phyloP scores from a whole-genome alignment of 2,329 filamentous ascomycete species.

The Sphaerulina populicola region DNA sequence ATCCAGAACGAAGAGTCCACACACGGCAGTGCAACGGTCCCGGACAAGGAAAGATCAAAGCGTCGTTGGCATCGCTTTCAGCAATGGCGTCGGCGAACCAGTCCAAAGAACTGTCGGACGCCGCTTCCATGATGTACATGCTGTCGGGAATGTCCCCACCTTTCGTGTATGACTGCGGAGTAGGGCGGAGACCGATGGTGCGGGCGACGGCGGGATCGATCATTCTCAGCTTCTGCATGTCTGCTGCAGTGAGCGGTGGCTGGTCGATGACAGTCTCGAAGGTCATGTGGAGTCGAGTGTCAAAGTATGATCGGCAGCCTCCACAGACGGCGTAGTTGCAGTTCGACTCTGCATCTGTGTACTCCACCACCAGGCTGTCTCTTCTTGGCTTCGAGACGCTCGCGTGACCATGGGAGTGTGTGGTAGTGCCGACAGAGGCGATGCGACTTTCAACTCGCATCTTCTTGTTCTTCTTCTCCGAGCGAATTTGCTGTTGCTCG shows the following conservation, averaged over 20 bases:
- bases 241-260: conserved; percentile 29
- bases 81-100: conserved; percentile 25
- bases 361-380: conserved; percentile 7
- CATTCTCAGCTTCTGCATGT: conserved; percentile 31
- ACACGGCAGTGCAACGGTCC: conserved; percentile 25
- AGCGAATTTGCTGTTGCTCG: conserved; percentile 11
- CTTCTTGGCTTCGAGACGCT: background rate
- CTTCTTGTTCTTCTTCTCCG: background rate
- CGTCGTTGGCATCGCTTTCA: conserved; percentile 18
- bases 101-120: conserved; percentile 23
- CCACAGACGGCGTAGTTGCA: conserved; percentile 45
- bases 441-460: conserved; percentile 24
- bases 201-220: conserved; percentile 33
- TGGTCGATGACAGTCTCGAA: conserved; percentile 37
- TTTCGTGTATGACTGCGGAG: conserved; percentile 12
- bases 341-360: conserved; percentile 5
- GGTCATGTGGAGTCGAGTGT: conserved; percentile 41
- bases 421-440: conserved; percentile 20
- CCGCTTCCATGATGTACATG: conserved; percentile 19
- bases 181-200: conserved; percentile 29
- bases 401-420: conserved; percentile 16
- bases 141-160: conserved; percentile 27
- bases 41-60: conserved; percentile 25
- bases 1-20: conserved; percentile 24
- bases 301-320: conserved; percentile 43